These are phyloP conservation scores for Lachnellula subtilissima DNA, from an alignment of 2,329 filamentous ascomycete genomes.

Conservation along the genomic window DNA sequence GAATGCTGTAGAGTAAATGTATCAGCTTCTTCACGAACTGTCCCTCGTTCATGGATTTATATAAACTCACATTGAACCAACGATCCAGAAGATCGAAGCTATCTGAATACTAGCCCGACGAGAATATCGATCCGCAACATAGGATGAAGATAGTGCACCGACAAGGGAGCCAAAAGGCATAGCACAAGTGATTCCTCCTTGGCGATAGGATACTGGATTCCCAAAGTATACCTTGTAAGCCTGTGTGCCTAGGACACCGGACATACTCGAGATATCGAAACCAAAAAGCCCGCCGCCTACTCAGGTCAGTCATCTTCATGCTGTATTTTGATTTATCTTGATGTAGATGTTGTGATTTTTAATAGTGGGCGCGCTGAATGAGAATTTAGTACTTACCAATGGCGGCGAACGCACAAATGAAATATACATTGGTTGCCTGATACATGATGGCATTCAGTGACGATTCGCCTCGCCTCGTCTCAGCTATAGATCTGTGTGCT, in stretches of 20 bases:
- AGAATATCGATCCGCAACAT: constrained; percentile 49
- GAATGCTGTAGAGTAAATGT: constrained; percentile 42
- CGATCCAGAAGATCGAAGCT: constrained; percentile 45
- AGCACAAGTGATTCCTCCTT: constrained; percentile 67
- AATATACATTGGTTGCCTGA: constrained; percentile 48
- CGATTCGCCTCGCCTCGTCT: background rate
- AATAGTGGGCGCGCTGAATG: background rate
- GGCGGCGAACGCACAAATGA: constrained; percentile 57
- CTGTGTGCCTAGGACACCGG: constrained; percentile 59
- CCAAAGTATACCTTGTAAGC: constrained; percentile 70
- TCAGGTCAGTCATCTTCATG: constrained; percentile 4
- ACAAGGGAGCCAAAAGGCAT: constrained; percentile 71
- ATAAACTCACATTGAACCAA: constrained; percentile 35
- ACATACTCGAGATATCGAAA: constrained; percentile 76
- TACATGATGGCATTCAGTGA: constrained; percentile 18
- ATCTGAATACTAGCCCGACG: constrained; percentile 43
- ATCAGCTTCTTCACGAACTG: background rate
- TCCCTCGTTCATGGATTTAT: background rate
- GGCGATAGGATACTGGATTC: constrained; percentile 51
- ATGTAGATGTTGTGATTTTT: no score
- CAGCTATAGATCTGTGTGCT: background rate
- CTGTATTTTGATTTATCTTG: no score
- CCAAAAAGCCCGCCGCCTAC: constrained; percentile 67
- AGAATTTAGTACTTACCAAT: constrained; percentile 42
- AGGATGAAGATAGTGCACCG: constrained; percentile 52